Conservation (phyloP, 1,284 basidiomycete species). For the Hypsizygus ulmarius region DNA sequence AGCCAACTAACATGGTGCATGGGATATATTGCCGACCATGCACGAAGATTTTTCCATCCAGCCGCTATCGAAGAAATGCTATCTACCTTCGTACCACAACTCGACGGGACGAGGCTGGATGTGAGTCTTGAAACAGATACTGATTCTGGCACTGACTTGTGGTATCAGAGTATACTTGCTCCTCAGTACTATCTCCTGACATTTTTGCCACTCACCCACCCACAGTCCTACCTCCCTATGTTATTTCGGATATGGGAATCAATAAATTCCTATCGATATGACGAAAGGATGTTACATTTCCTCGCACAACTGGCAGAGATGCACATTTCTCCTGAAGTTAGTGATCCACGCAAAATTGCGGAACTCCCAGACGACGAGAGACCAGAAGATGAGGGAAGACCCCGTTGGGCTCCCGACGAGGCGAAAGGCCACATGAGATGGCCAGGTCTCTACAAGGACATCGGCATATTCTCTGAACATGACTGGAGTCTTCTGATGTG, state of each 20-base stretch:
- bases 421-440: conserved; percentile 45
- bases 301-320: conserved; percentile 68
- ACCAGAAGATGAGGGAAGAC: conserved; percentile 61
- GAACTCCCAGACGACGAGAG: conserved; percentile 70
- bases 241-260: conserved; percentile 82
- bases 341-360: conserved; percentile 63
- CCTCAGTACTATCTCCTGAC: conserved; percentile 81
- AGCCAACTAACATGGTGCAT: conserved; percentile 81
- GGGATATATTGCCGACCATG: conserved; percentile 81
- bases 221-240: conserved; percentile 78
- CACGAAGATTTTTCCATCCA: conserved; percentile 89
- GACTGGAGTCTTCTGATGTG: conserved; percentile 91
- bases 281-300: conserved; percentile 78
- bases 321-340: conserved; percentile 70
- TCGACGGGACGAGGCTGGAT: conserved; percentile 76
- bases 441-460: conserved; percentile 75
- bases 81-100: conserved; percentile 68
- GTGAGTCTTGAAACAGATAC: conserved; percentile 40
- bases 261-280: conserved; percentile 80
- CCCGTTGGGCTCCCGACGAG: conserved; percentile 51
- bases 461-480: conserved; percentile 84
- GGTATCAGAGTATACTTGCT: conserved; percentile 64
- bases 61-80: conserved; percentile 91
- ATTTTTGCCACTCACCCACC: conserved; percentile 77
- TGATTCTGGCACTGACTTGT: conserved; percentile 11